A percentile compares a stretch with the other conserved stretches of the same genome.
Conservation (phyloP, 495 filamentous ascomycete species). For the Sordaria brevicollis region DNA sequence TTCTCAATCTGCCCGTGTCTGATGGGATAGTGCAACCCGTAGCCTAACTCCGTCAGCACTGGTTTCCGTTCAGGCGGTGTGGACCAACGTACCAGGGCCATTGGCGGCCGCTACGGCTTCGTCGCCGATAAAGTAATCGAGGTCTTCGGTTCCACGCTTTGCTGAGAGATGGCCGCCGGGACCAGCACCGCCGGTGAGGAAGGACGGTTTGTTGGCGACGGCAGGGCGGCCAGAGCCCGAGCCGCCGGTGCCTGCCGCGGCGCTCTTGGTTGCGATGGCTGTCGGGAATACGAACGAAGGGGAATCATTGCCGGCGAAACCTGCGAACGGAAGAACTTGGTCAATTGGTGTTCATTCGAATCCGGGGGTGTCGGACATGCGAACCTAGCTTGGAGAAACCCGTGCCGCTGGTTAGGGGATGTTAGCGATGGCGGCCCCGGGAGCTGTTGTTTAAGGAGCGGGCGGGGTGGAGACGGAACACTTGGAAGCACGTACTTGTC, state of each 20-base stretch:
- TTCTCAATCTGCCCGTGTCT: constrained; percentile 97
- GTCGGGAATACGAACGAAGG: constrained; percentile 99
- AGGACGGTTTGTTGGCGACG: constrained; percentile 88
- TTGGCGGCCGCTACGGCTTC: constrained; percentile 76
- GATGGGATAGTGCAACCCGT: constrained; percentile 94
- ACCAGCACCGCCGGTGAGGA: constrained; percentile 84
- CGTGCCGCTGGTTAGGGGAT: constrained; percentile 62
- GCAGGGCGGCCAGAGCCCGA: constrained; percentile 79
- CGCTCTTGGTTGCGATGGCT: constrained; percentile 90
- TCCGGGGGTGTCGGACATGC: constrained; percentile 9
- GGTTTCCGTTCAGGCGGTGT: not conserved
- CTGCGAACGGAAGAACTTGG: constrained; percentile 32
- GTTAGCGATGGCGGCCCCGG: constrained; percentile 14
- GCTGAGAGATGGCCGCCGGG: constrained; percentile 67
- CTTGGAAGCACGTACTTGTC: constrained; percentile 75
- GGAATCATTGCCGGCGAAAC: constrained; percentile 98
- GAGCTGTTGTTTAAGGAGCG: constrained; percentile 1
- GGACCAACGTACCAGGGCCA: constrained; percentile 57
- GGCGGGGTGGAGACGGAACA: constrained; percentile 8
- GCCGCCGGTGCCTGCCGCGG: constrained; percentile 54
- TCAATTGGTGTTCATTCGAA: not conserved
- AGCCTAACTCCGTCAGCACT: constrained; percentile 46
- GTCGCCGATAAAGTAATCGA: constrained; percentile 98
- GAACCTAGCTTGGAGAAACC: constrained; percentile 96
- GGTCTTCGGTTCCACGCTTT: constrained; percentile 93